Evolutionary conservation across 78 protist species (phyloP).

Genomic region (Isochrysis galbana): DNA sequence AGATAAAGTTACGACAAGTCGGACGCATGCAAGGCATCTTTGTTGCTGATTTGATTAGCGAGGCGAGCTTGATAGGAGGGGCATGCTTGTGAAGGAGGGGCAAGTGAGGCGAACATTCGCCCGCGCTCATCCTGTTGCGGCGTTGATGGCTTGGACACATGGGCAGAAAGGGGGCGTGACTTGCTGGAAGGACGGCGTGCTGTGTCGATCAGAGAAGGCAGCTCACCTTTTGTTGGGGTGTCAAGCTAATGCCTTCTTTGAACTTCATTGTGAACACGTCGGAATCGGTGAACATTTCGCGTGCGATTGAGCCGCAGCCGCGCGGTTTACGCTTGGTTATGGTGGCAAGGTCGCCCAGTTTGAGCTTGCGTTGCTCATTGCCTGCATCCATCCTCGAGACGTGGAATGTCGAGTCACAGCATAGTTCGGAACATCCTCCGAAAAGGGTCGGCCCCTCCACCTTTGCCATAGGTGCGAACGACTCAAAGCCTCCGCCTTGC

Average conservation of each 20-base stretch:
- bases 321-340: background rate
- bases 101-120: too few relatives aligned
- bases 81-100: too few relatives aligned
- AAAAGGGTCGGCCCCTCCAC: background rate
- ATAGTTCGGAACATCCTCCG: conserved; percentile 1
- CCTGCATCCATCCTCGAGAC: background rate
- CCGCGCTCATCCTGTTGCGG: too few relatives aligned
- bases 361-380: background rate
- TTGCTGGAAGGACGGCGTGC: too few relatives aligned
- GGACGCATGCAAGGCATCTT: too few relatives aligned
- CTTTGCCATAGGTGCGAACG: background rate
- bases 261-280: background rate
- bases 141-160: too few relatives aligned
- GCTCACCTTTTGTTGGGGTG: conserved; percentile 8
- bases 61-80: too few relatives aligned
- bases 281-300: background rate
- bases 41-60: too few relatives aligned
- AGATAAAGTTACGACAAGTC: too few relatives aligned
- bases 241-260: background rate
- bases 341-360: background rate
- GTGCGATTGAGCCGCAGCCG: background rate
- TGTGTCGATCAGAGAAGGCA: too few relatives aligned
- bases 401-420: background rate
- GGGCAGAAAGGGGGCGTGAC: too few relatives aligned
- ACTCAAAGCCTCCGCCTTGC: background rate